Percentiles rank a stretch among this genome's conserved stretches.
phyloP scores from a whole-genome alignment of 192 early-diverging fungal genomes.

The Fimicolochytrium jonesii region DNA sequence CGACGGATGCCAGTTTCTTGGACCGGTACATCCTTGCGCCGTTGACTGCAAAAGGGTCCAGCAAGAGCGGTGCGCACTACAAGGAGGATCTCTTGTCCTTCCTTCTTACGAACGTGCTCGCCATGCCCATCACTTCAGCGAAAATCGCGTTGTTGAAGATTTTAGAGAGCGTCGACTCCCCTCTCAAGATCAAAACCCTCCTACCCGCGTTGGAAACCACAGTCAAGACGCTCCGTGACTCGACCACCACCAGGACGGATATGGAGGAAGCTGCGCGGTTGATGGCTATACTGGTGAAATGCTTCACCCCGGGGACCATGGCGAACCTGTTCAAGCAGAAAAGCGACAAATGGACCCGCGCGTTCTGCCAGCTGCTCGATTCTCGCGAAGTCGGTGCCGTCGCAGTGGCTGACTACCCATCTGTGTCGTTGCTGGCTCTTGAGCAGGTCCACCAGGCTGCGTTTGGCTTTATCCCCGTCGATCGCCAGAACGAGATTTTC shows the following conservation, averaged over 20 bases:
- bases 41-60: slow-evolving; percentile 2
- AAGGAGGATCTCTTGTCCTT: slow-evolving; percentile 39
- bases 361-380: slow-evolving; percentile 39
- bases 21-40: slow-evolving; percentile 25
- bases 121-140: slow-evolving; percentile 22
- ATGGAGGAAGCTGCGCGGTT: background rate
- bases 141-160: slow-evolving; percentile 43
- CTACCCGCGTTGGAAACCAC: slow-evolving; percentile 52
- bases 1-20: slow-evolving; percentile 41
- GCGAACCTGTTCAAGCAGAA: slow-evolving; percentile 38
- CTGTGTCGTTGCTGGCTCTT: slow-evolving; percentile 12
- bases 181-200: slow-evolving; percentile 57
- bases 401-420: background rate
- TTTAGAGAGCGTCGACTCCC: slow-evolving; percentile 45
- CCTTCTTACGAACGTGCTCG: slow-evolving; percentile 41
- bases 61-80: background rate
- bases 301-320: slow-evolving; percentile 45
- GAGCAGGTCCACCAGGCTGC: slow-evolving; percentile 7
- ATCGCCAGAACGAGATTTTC: slow-evolving; percentile 48
- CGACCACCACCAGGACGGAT: background rate
- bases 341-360: slow-evolving; percentile 25
- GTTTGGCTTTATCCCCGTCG: slow-evolving; percentile 27
- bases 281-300: slow-evolving; percentile 40
- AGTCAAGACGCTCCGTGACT: slow-evolving; percentile 32
- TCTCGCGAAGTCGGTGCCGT: background rate